Conservation (phyloP, 306 rosid genomes). For the Prunus mongolica region DNA sequence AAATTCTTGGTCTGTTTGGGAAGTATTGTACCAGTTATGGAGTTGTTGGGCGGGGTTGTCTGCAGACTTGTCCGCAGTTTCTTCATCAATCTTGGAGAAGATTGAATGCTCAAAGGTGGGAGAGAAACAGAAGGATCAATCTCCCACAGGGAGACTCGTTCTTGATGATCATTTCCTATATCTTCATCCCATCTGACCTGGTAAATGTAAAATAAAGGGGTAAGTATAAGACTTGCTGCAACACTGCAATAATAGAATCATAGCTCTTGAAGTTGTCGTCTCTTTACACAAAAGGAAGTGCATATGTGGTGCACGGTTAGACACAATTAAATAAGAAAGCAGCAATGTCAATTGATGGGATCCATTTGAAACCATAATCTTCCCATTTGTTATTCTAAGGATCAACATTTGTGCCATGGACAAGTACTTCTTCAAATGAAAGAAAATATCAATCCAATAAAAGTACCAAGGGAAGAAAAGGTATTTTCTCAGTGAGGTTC, state of each 20-base stretch:
- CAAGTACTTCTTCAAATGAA: background rate
- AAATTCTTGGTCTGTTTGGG: constrained; percentile 13
- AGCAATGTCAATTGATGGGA: background rate
- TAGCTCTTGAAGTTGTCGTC: background rate
- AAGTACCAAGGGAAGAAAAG: background rate
- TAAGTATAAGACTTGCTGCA: constrained; percentile 11
- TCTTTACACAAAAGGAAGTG: background rate
- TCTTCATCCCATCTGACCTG: constrained; percentile 97
- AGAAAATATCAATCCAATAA: background rate
- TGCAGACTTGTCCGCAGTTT: constrained; percentile 82
- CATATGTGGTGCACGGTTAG: background rate
- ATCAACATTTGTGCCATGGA: background rate
- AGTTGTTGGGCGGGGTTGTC: constrained; percentile 46
- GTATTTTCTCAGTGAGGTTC: background rate
- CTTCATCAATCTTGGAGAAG: constrained; percentile 90
- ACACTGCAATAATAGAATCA: constrained; percentile 2
- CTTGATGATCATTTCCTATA: constrained; percentile 57
- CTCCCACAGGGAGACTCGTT: constrained; percentile 90
- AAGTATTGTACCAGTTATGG: constrained; percentile 50
- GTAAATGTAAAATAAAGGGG: constrained; percentile 26
- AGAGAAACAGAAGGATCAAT: constrained; percentile 80
- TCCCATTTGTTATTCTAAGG: background rate
- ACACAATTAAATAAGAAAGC: background rate
- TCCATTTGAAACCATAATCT: background rate
- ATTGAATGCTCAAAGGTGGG: constrained; percentile 82